These are phyloP conservation scores for Xylariaceae sp. DNA, from an alignment of 2,329 filamentous ascomycete genomes.

Conservation along the genomic window DNA sequence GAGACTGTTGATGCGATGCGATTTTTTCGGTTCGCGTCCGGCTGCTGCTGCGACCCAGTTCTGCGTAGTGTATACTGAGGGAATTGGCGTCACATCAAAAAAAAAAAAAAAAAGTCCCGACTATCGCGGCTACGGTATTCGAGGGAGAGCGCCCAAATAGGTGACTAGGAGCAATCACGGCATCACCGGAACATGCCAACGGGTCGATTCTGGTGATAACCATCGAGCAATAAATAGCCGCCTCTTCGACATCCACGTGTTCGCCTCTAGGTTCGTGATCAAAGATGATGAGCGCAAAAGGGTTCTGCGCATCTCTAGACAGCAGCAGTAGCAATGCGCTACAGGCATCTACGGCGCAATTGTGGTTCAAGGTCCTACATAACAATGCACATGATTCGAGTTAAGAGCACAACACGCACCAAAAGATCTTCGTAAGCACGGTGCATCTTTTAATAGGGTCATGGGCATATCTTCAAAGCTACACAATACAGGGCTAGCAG, in stretches of 20 bases:
- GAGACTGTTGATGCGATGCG: not conserved
- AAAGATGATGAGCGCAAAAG: too few species aligned
- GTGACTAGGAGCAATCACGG: not conserved
- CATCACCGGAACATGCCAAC: constrained; percentile 4
- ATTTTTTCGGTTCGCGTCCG: constrained; percentile 1
- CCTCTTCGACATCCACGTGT: not conserved
- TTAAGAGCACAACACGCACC: not conserved
- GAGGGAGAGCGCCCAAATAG: not conserved
- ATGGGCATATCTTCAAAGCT: constrained; percentile 3
- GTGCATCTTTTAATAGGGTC: constrained; percentile 18
- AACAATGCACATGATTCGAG: too few species aligned
- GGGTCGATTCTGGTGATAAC: not conserved
- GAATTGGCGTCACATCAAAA: constrained; percentile 3
- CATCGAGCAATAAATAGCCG: constrained; percentile 4
- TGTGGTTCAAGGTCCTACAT: too few species aligned
- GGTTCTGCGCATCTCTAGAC: too few species aligned
- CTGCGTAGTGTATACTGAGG: constrained; percentile 4
- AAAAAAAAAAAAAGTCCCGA: not conserved
- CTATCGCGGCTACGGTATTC: not conserved
- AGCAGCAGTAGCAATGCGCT: too few species aligned
- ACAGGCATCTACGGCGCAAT: too few species aligned
- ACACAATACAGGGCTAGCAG: constrained; percentile 15
- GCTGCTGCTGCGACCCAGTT: constrained; percentile 7
- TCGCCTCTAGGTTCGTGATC: not conserved
- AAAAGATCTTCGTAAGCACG: constrained; percentile 18